Percentiles rank a stretch among this genome's conserved stretches.
phyloP scores from a whole-genome alignment of 2,329 filamentous ascomycete species.

The Leptographium flavum region DNA sequence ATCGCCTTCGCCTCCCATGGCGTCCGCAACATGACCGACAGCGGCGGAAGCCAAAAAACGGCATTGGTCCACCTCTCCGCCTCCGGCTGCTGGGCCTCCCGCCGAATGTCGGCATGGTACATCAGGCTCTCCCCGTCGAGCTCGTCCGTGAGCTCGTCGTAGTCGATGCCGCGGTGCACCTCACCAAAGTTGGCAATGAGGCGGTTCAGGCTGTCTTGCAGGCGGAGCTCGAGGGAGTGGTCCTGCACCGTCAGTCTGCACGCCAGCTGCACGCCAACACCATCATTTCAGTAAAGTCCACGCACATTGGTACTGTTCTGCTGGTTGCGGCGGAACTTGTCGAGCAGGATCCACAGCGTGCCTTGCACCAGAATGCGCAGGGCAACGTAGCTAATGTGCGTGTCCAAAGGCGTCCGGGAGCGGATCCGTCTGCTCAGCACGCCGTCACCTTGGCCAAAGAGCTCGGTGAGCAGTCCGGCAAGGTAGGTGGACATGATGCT shows the following conservation, averaged over 20 bases:
- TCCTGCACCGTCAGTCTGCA: constrained; percentile 1
- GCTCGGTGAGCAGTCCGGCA: background rate
- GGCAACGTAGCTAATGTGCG: constrained; percentile 9
- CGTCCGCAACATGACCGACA: background rate
- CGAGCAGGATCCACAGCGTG: constrained; percentile 7
- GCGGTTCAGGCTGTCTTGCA: constrained; percentile 7
- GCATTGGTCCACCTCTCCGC: constrained; percentile 1
- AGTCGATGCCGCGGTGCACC: constrained; percentile 1
- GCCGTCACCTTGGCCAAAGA: constrained; percentile 5
- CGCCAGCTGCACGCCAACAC: background rate
- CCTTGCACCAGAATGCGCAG: constrained; percentile 8
- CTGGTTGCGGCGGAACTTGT: constrained; percentile 10
- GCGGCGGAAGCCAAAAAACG: constrained; percentile 5
- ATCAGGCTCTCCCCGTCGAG: background rate
- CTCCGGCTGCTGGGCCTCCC: background rate
- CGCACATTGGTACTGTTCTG: constrained; percentile 8
- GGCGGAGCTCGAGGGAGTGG: constrained; percentile 1
- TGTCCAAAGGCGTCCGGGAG: constrained; percentile 1
- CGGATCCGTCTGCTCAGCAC: constrained; percentile 1
- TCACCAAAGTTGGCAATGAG: constrained; percentile 3
- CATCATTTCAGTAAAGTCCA: background rate
- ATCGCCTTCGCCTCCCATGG: background rate
- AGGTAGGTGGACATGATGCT: constrained; percentile 6
- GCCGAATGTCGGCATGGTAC: background rate
- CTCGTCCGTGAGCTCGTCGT: background rate